phyloP scores from a whole-genome alignment of 495 filamentous ascomycete species.

The Massariosphaeria phaeospora region DNA sequence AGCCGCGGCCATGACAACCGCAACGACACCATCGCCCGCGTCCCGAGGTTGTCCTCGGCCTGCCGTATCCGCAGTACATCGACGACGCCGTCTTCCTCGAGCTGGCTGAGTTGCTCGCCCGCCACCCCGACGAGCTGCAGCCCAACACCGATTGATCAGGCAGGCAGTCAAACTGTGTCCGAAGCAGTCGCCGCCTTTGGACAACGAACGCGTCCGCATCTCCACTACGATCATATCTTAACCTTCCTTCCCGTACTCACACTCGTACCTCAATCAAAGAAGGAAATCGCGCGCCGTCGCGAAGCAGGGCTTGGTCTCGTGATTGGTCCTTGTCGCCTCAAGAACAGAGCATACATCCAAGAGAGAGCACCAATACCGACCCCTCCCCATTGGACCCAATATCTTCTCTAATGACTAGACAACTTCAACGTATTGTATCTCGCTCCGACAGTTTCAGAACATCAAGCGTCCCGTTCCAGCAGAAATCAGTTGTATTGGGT shows the following conservation, averaged over 20 bases:
- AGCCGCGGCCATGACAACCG: too few species aligned
- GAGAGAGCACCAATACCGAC: background rate
- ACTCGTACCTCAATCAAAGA: background rate
- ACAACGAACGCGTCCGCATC: background rate
- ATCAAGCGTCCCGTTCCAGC: background rate
- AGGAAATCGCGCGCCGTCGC: background rate
- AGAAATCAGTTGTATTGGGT: background rate
- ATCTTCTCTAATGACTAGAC: background rate
- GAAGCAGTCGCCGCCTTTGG: too few species aligned
- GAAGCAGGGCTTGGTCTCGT: background rate
- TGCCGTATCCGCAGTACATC: conserved; percentile 10
- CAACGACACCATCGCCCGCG: too few species aligned
- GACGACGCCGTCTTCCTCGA: conserved; percentile 24
- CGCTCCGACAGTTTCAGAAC: background rate
- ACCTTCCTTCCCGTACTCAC: background rate
- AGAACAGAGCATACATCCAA: background rate
- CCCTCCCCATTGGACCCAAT: background rate
- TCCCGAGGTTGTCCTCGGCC: too few species aligned
- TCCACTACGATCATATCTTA: background rate
- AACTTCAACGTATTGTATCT: background rate
- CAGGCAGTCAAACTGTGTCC: background rate
- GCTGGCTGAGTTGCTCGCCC: conserved; percentile 1
- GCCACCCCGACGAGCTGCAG: conserved; percentile 6
- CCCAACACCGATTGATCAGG: background rate
- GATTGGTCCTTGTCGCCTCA: conserved; percentile 5